These are phyloP conservation scores for Candida sanyaensis DNA, from an alignment of 1,139 yeast species.

Conservation along the genomic window DNA sequence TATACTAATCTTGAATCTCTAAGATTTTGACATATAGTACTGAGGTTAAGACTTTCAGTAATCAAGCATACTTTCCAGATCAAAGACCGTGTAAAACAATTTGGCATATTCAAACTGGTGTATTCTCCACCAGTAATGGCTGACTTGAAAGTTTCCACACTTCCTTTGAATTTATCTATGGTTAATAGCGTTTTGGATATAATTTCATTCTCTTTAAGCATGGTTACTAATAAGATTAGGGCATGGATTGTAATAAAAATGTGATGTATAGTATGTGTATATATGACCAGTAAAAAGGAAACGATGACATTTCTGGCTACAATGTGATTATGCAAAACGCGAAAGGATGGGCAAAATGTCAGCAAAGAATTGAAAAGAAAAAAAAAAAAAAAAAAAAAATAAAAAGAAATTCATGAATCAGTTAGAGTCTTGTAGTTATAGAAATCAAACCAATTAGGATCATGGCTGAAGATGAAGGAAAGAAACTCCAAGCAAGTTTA, in stretches of 20 bases:
- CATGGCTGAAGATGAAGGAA: conserved; percentile 10
- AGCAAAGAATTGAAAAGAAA: not conserved
- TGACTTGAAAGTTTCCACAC: conserved; percentile 27
- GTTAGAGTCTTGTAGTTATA: too few relatives aligned
- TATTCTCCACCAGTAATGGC: conserved; percentile 39
- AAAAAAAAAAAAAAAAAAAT: not conserved
- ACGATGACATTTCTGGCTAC: not conserved
- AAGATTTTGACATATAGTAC: conserved; percentile 23
- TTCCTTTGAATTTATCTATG: conserved; percentile 40
- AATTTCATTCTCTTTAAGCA: conserved; percentile 37
- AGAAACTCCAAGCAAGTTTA: conserved; percentile 18
- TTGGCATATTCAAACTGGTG: conserved; percentile 19
- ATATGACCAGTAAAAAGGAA: not conserved
- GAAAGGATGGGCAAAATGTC: not conserved
- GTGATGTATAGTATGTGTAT: not conserved
- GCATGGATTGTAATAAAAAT: not conserved
- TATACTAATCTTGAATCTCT: conserved; percentile 41
- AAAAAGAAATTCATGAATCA: not conserved
- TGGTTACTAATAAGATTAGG: conserved; percentile 4
- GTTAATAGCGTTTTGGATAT: conserved; percentile 42
- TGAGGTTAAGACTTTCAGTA: conserved; percentile 34
- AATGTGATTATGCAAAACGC: too few relatives aligned
- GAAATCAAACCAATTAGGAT: too few relatives aligned
- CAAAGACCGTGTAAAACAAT: conserved; percentile 32
- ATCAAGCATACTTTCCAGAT: conserved; percentile 44